Evolutionary conservation across 108 stramenopile species (phyloP).

Genomic region (Poteriospumella lacustris): DNA sequence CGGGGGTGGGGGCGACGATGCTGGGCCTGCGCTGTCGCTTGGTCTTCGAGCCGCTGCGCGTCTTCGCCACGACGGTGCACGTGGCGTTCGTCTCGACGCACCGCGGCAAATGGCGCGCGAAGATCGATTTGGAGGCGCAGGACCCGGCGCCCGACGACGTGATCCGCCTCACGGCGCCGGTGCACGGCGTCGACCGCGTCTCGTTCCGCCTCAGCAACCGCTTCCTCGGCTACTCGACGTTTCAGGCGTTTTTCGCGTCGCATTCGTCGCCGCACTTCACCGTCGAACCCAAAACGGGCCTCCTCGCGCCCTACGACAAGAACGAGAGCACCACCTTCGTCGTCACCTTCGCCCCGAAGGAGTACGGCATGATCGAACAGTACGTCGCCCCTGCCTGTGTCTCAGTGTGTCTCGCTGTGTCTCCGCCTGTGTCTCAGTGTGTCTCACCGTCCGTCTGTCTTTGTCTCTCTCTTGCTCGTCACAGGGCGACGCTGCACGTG

Average conservation of each 20-base stretch:
- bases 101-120: constrained; percentile 54
- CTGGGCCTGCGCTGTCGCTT: neutral
- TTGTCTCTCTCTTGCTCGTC: neutral
- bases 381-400: neutral
- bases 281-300: constrained; percentile 39
- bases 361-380: constrained; percentile 47
- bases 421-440: neutral
- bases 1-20: too few species aligned
- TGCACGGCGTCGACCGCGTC: constrained; percentile 33
- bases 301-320: constrained; percentile 41
- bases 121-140: constrained; percentile 42
- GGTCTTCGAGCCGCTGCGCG: constrained; percentile 47
- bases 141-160: constrained; percentile 54
- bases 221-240: constrained; percentile 40
- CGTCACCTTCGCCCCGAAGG: constrained; percentile 51
- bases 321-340: constrained; percentile 44
- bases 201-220: constrained; percentile 44
- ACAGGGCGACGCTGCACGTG: neutral
- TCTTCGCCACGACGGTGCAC: constrained; percentile 29
- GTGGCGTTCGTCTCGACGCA: constrained; percentile 44
- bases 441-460: neutral
- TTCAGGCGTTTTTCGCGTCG: constrained; percentile 41
- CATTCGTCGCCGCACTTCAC: constrained; percentile 31
- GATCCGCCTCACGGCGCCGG: constrained; percentile 42
- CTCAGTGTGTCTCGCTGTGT: neutral